Evolutionary conservation across 2,329 filamentous ascomycete genomes (phyloP), one percentile per base, ranked within the genome.

Genomic region (Escovopsis weberi): DNA sequence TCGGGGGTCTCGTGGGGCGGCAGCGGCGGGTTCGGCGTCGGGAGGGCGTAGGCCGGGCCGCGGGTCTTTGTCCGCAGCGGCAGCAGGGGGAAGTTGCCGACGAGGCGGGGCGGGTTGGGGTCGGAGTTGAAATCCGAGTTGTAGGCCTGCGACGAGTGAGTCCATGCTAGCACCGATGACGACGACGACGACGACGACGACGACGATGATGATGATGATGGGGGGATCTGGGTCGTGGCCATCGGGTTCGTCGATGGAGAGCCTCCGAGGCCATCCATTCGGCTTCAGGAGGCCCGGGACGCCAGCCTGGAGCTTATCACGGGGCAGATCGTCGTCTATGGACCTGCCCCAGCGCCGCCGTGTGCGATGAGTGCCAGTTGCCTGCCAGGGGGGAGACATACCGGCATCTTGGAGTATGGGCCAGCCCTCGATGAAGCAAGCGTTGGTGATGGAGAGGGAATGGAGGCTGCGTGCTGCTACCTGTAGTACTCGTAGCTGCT

Each of bases 61-160:
- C 91, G 84, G 49, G 87, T 93, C 64, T 86, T 85, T 56, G 91
- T 96, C 56, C 91, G 88, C 43, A 98, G 82, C 1, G 91, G 89
- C 42, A 95, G 81, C 53, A 96, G 79, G 19, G 89, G 88, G 60
- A 96, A 88, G 75, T 95, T 96, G 62, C 89, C 87, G 72, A 80
- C 67, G 51, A 72, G 65, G 44, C 69, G 70, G 35, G 70, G 70
- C 48, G 63, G 59, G 51, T 69, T 81, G 70, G 75, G 86, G 75
- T 77, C 89, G 68, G 63, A 80, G 78, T 81, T 81, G 78, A 95
- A 95, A 74, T 94, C 84, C 63, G 85, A 94, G 74, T 96, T 93
- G 75, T 95, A 96, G 67, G 89, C 89, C 86, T 94, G 50, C 45
- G 48, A 42, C 43, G 39, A 18, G 44, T 19, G 40, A 15, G 15